phyloP scores from a whole-genome alignment of 768 basidiomycete genomes.

The Terana coerulea region DNA sequence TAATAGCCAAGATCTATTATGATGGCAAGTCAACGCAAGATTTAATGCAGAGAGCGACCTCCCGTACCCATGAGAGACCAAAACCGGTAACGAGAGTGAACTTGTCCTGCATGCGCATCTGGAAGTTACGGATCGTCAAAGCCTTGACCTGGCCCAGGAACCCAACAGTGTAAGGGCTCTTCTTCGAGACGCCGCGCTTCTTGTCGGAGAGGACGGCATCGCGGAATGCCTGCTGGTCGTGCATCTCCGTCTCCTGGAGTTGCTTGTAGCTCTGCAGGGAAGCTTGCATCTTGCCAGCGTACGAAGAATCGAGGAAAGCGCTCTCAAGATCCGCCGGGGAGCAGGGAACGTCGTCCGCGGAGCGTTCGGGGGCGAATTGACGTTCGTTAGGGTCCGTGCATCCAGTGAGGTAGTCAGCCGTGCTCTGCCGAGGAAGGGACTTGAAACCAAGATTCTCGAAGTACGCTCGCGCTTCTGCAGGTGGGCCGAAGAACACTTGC shows the following conservation, averaged over 20 bases:
- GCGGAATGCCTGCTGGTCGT: conserved; percentile 74
- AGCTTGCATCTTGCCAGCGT: conserved; percentile 39
- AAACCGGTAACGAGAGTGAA: conserved; percentile 77
- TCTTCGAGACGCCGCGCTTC: conserved; percentile 69
- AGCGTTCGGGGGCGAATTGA: conserved; percentile 63
- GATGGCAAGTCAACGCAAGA: conserved; percentile 15
- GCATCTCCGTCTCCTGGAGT: conserved; percentile 53
- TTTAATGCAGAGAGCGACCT: conserved; percentile 17
- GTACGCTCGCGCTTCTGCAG: conserved; percentile 69
- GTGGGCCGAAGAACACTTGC: conserved; percentile 78
- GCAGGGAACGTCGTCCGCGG: conserved; percentile 55
- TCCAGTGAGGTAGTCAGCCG: conserved; percentile 81
- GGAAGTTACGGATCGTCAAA: conserved; percentile 70
- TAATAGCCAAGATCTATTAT: conserved; percentile 49
- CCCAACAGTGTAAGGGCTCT: conserved; percentile 80
- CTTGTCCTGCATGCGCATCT: conserved; percentile 66
- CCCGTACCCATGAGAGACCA: conserved; percentile 53
- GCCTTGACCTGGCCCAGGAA: conserved; percentile 72
- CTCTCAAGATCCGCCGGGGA: conserved; percentile 65
- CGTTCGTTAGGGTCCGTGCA: conserved; percentile 87
- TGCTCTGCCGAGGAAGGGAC: conserved; percentile 76
- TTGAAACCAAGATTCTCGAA: conserved; percentile 74
- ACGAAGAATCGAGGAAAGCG: conserved; percentile 51
- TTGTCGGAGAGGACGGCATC: conserved; percentile 74
- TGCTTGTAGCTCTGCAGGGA: conserved; percentile 53